Evolutionary conservation across 164 flowering plant genomes (phyloP).

Genomic region (Nymphaea colorata): DNA sequence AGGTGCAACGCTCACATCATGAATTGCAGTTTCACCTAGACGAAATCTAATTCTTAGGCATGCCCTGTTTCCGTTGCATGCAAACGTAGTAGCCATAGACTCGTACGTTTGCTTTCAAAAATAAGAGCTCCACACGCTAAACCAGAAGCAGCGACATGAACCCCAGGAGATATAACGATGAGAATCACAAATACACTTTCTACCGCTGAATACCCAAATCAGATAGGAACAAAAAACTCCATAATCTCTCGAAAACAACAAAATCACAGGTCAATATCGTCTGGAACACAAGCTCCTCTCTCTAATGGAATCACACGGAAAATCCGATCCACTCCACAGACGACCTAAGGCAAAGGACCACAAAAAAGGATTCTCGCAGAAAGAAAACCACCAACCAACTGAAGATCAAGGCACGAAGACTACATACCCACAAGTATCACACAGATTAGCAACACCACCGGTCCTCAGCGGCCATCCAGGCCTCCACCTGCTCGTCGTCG

Average conservation of each 20-base stretch:
- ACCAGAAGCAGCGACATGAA: background rate
- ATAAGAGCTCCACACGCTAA: background rate
- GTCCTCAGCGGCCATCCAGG: slow-evolving; percentile 68
- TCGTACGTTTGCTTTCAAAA: background rate
- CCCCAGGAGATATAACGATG: background rate
- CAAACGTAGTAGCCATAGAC: background rate
- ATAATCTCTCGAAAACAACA: background rate
- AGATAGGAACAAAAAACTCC: background rate
- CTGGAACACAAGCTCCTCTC: no score
- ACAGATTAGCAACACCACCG: slow-evolving; percentile 51
- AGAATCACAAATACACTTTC: background rate
- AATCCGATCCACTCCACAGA: no score
- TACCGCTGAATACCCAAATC: background rate
- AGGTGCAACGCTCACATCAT: no score
- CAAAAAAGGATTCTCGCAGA: background rate
- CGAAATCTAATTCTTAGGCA: background rate
- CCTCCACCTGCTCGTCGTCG: slow-evolving; percentile 38
- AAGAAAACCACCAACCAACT: slow-evolving; percentile 2
- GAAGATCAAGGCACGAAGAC: slow-evolving; percentile 1
- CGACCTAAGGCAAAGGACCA: no score
- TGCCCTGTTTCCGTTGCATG: background rate
- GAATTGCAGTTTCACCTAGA: no score
- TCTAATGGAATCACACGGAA: no score
- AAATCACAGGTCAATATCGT: background rate
- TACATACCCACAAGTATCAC: slow-evolving; percentile 64